Conservation (phyloP, 1,139 yeast species). For the Komagataea norvegica region DNA sequence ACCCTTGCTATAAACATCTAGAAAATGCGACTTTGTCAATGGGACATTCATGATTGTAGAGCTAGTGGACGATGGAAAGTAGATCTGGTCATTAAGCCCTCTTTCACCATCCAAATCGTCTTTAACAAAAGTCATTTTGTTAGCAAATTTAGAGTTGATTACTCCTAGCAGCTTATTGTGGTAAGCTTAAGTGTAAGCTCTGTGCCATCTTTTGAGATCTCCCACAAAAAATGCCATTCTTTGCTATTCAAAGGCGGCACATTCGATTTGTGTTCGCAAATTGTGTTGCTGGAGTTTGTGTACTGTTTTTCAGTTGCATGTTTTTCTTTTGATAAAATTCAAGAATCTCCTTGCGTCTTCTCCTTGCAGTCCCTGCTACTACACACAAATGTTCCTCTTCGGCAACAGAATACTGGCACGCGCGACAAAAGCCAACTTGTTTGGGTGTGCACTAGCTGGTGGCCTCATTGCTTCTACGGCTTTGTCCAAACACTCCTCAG, state of each 20-base stretch:
- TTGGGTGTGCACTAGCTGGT: conserved; percentile 2
- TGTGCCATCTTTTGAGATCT: too few species aligned
- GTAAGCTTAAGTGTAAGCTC: too few species aligned
- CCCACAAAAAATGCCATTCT: too few species aligned
- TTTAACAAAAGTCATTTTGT: background rate
- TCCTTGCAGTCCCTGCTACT: conserved; percentile 13
- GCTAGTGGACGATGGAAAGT: conserved; percentile 11
- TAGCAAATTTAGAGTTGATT: too few species aligned
- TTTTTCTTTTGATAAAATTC: too few species aligned
- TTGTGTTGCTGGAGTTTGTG: too few species aligned
- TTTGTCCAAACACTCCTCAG: background rate
- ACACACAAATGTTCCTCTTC: conserved; percentile 9
- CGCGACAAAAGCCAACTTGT: background rate
- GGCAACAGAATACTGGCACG: conserved; percentile 5
- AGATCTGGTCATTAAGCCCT: conserved; percentile 3
- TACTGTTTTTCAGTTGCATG: too few species aligned
- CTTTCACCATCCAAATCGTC: background rate
- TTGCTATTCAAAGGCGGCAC: too few species aligned
- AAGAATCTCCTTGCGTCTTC: too few species aligned
- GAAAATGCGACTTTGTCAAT: conserved; percentile 54
- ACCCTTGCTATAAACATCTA: conserved; percentile 59
- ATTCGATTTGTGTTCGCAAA: too few species aligned
- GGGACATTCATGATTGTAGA: conserved; percentile 20
- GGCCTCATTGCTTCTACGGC: background rate
- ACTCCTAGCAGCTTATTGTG: too few species aligned